Evolutionary conservation across 352 stramenopile species (phyloP), one percentile per base, ranked within the genome.

Genomic region (Globisporangium megalacanthum): DNA sequence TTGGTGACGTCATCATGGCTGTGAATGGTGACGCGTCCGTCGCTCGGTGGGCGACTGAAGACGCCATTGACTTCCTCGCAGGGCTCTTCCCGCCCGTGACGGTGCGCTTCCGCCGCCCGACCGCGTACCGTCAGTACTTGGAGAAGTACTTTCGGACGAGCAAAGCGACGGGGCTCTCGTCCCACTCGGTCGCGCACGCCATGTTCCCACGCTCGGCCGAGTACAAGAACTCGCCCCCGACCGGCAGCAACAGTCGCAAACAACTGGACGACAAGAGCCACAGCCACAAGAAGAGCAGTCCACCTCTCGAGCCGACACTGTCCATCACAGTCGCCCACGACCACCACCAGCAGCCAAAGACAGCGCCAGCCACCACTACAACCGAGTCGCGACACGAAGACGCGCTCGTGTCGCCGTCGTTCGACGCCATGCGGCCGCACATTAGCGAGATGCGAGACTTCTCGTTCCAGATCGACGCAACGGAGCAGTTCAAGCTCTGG

Each of bases 121-220:
- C 72, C 9, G 75, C 67, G 20, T 89, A 89, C 54, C 71, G 77
- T 10, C 65, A 72, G 33, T 87, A 85, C 44, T 68, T 89, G 46
- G 55, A 77, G 15, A 66, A 50, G 29, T 81, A 74, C 47, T 79
- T 83, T 36, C 58, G 63, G 10, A 66, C 66, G 17, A 73, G 67
- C 19, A 54, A 60, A 8, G 42, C 22, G 22, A 19, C 42, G 10
- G 15, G 68, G 11, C 45, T 83, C 0, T 77, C 77, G 37, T 87
- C 79, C 4, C 52, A 68, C 13, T 86, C 77, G 0, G 75, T 74
- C 6, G 72, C 72, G n/a, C 77, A 68, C 10, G 67, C 79, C 3
- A 89, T 89, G 79, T 89, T 87, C 47, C 79, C 79, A 1, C 69
- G 72, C 19, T 79, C 79, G 7, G 63, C 79, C 15, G 79, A 89